Base-by-base conservation (phyloP, 805 yeast species). In the Candida coquimbonensis region DNA sequence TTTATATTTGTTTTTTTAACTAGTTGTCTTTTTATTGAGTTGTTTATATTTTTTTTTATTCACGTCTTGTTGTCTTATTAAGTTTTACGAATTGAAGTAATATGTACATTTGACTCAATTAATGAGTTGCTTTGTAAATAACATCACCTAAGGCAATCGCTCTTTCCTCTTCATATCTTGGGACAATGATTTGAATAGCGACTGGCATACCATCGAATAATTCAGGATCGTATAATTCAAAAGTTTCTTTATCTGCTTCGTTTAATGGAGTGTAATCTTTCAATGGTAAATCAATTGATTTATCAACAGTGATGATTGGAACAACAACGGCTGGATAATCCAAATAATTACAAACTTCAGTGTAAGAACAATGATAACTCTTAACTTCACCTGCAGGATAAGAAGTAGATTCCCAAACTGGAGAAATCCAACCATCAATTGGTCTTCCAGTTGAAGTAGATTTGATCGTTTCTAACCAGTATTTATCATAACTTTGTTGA, bases 161-260 rank as follows among this genome's bases (percentile, higher is more conserved):
- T 36, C 51, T 47, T 54, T 81, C 87, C 54, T 81, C 87, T 48
- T 79, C 73, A 45, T 72, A 73, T 46, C 80, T 66, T 45, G 73
- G 67, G 27, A 80, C 73, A 17, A 77, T 70, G 26, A 81, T 51
- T 55, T 81, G 87, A 7, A 80, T 50, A 4, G 73, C 67, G 4
- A 80, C 77, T 0, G 85, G 82, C 53, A 76, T 77, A 4, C 76
- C 77, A 46, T 69, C 66, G 44, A 60, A 64, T 39, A 68, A 62
- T 44, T 71, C 74, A 7, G 79, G 71, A 44, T 74, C 67, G 61
- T 77, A 78, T 34, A 67, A 57, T 9, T 64, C 64, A 57, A 66
- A 59, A 35, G 55, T 55, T 11, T 49, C 50, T 36, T 57, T 54
- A 39, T 69, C 74, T 8, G 54, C 42, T 5, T 63, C 64, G 36